phyloP scores from a whole-genome alignment of 139 green algal species.

The Axilococcus clingmanii region DNA sequence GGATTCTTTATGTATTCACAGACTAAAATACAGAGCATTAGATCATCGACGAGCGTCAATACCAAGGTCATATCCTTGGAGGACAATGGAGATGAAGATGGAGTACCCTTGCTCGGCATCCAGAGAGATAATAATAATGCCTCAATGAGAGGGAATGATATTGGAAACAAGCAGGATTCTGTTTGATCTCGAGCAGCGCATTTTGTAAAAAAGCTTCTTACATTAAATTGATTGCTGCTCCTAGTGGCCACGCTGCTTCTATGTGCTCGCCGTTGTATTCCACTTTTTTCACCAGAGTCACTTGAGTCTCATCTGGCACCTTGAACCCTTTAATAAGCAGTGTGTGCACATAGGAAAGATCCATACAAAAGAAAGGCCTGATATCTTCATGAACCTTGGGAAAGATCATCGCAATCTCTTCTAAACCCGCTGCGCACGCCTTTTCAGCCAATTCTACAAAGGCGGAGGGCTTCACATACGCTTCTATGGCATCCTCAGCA shows the following conservation, averaged over 20 bases:
- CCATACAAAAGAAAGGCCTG: slow-evolving; percentile 84
- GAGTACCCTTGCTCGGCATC: too few relatives aligned
- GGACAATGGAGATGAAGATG: too few relatives aligned
- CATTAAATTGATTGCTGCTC: slow-evolving; percentile 72
- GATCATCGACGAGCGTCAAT: not conserved
- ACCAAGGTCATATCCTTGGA: too few relatives aligned
- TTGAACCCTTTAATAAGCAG: slow-evolving; percentile 83
- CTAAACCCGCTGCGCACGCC: slow-evolving; percentile 25
- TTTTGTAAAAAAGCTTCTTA: not conserved
- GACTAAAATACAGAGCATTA: slow-evolving; percentile 1
- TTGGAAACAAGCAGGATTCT: too few relatives aligned
- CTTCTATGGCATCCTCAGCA: slow-evolving; percentile 14
- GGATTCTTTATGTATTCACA: slow-evolving; percentile 35
- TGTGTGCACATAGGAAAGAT: slow-evolving; percentile 75
- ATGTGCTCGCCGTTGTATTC: slow-evolving; percentile 75
- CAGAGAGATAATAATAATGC: too few relatives aligned
- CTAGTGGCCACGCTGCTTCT: slow-evolving; percentile 85
- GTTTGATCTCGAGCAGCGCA: too few relatives aligned
- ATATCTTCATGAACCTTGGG: slow-evolving; percentile 29
- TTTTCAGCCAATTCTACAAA: slow-evolving; percentile 37
- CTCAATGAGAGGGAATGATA: too few relatives aligned
- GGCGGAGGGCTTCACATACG: slow-evolving; percentile 21
- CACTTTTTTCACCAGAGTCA: slow-evolving; percentile 60
- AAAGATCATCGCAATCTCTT: slow-evolving; percentile 8
- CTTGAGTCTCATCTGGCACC: slow-evolving; percentile 23